phyloP scores from a whole-genome alignment of 345 rosid genomes.

The Isatis tinctoria region DNA sequence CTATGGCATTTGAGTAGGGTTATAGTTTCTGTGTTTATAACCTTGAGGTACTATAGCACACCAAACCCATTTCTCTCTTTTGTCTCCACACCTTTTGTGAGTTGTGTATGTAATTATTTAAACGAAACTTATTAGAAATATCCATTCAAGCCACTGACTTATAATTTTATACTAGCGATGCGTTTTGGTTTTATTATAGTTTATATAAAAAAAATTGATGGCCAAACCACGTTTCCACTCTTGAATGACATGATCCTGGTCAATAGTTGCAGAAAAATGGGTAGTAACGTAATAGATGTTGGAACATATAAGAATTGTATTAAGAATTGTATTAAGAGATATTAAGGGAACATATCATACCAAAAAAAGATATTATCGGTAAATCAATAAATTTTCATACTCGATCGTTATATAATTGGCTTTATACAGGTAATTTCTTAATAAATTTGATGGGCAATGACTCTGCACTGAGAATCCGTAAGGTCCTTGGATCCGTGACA shows the following conservation, averaged over 20 bases:
- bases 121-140: neutral
- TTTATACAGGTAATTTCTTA: no score
- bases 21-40: constrained; percentile 19
- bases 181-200: neutral
- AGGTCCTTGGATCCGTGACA: no score
- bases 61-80: neutral
- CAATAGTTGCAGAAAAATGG: neutral
- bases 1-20: constrained; percentile 18
- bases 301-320: neutral
- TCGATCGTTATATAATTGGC: no score
- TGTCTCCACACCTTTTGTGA: neutral
- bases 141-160: neutral
- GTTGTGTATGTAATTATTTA: neutral
- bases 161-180: neutral
- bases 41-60: neutral
- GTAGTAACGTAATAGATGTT: neutral
- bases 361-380: no score
- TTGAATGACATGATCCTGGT: neutral
- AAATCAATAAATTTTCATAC: no score
- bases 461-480: no score
- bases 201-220: neutral
- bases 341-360: no score
- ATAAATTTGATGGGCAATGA: no score
- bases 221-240: neutral
- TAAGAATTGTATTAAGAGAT: neutral